phyloP scores from a whole-genome alignment of 139 green algal genomes.

The Volvox africanus region DNA sequence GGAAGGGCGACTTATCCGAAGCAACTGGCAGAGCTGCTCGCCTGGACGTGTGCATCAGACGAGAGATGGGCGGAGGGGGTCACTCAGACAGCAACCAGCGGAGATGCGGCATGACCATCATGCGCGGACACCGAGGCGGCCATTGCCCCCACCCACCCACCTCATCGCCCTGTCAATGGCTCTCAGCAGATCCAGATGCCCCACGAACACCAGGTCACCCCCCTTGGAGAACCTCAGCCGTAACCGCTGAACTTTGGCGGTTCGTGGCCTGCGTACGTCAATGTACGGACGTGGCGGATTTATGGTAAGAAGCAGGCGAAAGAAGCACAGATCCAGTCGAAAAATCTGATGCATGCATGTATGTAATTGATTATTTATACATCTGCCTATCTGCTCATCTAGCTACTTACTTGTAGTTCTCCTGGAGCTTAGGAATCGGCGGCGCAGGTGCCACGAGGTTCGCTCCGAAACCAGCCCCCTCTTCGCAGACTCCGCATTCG shows the following conservation, averaged over 20 bases:
- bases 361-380: too few relatives aligned
- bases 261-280: conserved; percentile 39
- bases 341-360: too few relatives aligned
- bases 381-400: too few relatives aligned
- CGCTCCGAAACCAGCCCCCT: conserved; percentile 62
- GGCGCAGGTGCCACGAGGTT: conserved; percentile 76
- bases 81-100: too few relatives aligned
- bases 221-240: conserved; percentile 69
- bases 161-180: conserved; percentile 74
- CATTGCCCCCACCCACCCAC: too few relatives aligned
- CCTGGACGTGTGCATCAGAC: too few relatives aligned
- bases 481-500: conserved; percentile 84
- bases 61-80: too few relatives aligned
- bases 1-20: conserved; percentile 65
- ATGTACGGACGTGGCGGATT: too few relatives aligned
- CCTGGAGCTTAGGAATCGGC: conserved; percentile 72
- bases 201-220: conserved; percentile 76
- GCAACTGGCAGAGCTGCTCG: conserved; percentile 71
- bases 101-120: too few relatives aligned
- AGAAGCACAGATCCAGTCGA: too few relatives aligned
- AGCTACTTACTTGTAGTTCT: conserved; percentile 58
- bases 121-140: too few relatives aligned
- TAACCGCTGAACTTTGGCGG: conserved; percentile 61
- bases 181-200: conserved; percentile 78
- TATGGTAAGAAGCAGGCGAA: too few relatives aligned